Evolutionary conservation across 148 eudicot genomes (phyloP).

Genomic region (Spergularia marina): DNA sequence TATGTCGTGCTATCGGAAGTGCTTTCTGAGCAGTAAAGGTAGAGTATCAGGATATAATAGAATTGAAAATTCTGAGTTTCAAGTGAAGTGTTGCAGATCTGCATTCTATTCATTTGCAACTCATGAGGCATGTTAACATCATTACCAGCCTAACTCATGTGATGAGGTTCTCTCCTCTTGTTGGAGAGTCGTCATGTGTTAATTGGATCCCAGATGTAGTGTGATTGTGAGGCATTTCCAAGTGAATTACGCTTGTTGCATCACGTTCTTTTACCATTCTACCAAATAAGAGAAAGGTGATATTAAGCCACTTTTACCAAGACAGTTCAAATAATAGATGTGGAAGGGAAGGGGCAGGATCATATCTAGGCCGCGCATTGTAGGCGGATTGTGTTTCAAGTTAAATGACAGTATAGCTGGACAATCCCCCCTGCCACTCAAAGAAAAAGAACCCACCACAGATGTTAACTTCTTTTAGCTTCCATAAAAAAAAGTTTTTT

Average conservation of each 20-base stretch:
- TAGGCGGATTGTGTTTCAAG: too few relatives aligned
- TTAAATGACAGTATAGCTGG: too few relatives aligned
- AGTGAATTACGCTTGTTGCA: neutral
- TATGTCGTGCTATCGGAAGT: too few relatives aligned
- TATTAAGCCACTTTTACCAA: neutral
- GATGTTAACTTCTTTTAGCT: too few relatives aligned
- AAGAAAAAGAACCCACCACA: too few relatives aligned
- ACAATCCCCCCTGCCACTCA: too few relatives aligned
- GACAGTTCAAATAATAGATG: neutral
- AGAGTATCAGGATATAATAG: too few relatives aligned
- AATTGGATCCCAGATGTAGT: neutral
- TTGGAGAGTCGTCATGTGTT: neutral
- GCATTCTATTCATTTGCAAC: too few relatives aligned
- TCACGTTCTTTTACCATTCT: neutral
- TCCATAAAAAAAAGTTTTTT: neutral
- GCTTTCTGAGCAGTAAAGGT: too few relatives aligned
- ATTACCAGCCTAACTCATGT: neutral
- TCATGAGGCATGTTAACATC: neutral
- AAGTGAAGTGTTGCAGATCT: too few relatives aligned
- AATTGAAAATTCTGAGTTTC: too few relatives aligned
- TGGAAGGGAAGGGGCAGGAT: neutral
- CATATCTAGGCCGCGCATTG: too few relatives aligned
- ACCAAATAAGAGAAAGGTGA: neutral
- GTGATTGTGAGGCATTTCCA: neutral
- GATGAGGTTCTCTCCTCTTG: neutral